Percentiles rank a stretch among this genome's conserved stretches.
phyloP scores from a whole-genome alignment of 2,329 filamentous ascomycete species.

The Fusarium cicatricum region DNA sequence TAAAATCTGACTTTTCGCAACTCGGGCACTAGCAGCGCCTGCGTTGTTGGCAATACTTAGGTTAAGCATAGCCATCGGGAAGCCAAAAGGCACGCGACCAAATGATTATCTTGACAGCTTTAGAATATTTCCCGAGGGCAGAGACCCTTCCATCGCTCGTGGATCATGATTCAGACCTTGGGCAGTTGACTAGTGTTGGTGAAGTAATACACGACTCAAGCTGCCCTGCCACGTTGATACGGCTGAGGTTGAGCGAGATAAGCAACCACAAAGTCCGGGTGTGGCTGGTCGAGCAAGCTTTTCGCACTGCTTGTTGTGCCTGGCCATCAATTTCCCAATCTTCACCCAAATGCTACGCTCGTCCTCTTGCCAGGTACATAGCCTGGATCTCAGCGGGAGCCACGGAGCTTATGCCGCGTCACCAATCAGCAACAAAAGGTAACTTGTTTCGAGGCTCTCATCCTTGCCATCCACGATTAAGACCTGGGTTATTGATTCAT shows the following conservation, averaged over 20 bases:
- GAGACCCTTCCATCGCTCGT: not conserved
- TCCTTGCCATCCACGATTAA: conserved; percentile 21
- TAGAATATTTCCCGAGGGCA: not conserved
- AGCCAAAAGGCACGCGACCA: conserved; percentile 27
- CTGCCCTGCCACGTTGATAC: conserved; percentile 22
- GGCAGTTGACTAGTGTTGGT: conserved; percentile 1
- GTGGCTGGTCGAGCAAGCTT: conserved; percentile 19
- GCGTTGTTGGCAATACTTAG: conserved; percentile 12
- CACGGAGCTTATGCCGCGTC: conserved; percentile 32
- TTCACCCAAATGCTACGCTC: conserved; percentile 9
- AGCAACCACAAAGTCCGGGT: conserved; percentile 10
- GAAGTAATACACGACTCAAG: conserved; percentile 8
- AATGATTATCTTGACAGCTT: conserved; percentile 3
- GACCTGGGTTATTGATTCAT: conserved; percentile 16
- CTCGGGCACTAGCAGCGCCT: conserved; percentile 23
- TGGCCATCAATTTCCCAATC: conserved; percentile 31
- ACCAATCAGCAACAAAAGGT: conserved; percentile 30
- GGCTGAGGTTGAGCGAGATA: conserved; percentile 3
- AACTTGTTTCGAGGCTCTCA: conserved; percentile 15
- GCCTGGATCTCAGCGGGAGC: conserved; percentile 27
- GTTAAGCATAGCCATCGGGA: conserved; percentile 21
- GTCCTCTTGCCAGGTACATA: conserved; percentile 10
- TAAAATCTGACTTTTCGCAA: conserved; percentile 26
- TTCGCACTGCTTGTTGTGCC: conserved; percentile 26
- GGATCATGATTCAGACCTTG: conserved; percentile 17